A percentile compares a stretch with the other conserved stretches of the same genome.
Conservation (phyloP, 148 eudicot genomes). For the Diospyros kaki region DNA sequence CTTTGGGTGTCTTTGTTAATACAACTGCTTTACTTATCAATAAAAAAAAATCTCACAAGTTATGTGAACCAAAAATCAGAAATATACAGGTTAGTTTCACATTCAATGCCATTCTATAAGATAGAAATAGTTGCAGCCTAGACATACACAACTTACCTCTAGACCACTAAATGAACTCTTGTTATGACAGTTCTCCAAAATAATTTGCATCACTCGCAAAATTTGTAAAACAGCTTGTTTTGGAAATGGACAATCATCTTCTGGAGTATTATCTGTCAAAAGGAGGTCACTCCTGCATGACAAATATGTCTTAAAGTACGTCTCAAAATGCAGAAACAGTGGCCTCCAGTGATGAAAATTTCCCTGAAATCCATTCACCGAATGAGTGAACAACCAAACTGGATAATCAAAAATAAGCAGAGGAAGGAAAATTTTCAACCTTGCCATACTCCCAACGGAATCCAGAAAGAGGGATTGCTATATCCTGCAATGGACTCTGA, state of each 20-base stretch:
- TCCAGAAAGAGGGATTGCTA: constrained; percentile 82
- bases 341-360: constrained; percentile 99
- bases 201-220: constrained; percentile 83
- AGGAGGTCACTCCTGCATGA: constrained; percentile 78
- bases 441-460: constrained; percentile 96
- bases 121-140: not conserved
- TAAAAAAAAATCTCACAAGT: not conserved
- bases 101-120: not conserved
- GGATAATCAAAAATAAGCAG: not conserved
- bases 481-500: constrained; percentile 82
- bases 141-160: constrained; percentile 55
- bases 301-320: constrained; percentile 81
- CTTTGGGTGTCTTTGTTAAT: too few relatives aligned
- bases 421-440: constrained; percentile 31
- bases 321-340: constrained; percentile 86
- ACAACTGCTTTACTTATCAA: not conserved
- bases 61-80: not conserved
- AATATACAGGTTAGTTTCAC: not conserved
- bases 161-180: constrained; percentile 78
- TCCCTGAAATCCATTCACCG: constrained; percentile 57
- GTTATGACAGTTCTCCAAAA: constrained; percentile 86
- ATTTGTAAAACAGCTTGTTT: constrained; percentile 85
- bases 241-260: constrained; percentile 59
- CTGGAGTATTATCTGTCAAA: constrained; percentile 57
- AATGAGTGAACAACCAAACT: not conserved